Conservation (phyloP, 202 grass and related monocot species). For the Cymbopogon flexuosus region DNA sequence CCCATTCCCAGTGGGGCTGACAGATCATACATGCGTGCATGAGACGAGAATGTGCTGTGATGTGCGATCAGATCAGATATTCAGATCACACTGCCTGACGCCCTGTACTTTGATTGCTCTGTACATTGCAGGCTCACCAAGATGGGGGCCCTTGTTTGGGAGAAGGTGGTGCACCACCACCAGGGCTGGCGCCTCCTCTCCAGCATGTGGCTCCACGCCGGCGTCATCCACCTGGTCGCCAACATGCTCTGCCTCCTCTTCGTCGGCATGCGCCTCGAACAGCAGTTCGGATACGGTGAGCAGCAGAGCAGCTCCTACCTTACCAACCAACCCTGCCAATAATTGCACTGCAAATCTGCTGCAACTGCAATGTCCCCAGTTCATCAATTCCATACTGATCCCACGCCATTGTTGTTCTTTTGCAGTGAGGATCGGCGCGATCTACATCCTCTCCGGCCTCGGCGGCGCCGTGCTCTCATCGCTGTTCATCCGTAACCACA, state of each 20-base stretch:
- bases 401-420: too few species aligned
- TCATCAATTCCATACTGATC: too few species aligned
- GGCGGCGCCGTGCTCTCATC: constrained; percentile 69
- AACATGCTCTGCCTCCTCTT: constrained; percentile 90
- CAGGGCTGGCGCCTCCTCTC: constrained; percentile 77
- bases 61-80: background rate
- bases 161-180: constrained; percentile 59
- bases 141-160: constrained; percentile 76
- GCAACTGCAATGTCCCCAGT: too few species aligned
- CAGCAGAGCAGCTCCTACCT: background rate
- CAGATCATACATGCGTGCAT: background rate
- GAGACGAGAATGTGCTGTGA: background rate
- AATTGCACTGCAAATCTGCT: too few species aligned
- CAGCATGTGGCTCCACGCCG: constrained; percentile 86
- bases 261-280: constrained; percentile 80
- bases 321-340: background rate
- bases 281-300: constrained; percentile 84
- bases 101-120: background rate
- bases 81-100: background rate
- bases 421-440: constrained; percentile 51
- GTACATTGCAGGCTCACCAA: constrained; percentile 53
- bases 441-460: constrained; percentile 74
- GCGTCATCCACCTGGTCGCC: constrained; percentile 64
- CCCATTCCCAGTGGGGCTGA: background rate
- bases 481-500: constrained; percentile 61